Evolutionary conservation across 306 rosid genomes (phyloP), one percentile per base, ranked within the genome.

Genomic region (Quercus bicolor): DNA sequence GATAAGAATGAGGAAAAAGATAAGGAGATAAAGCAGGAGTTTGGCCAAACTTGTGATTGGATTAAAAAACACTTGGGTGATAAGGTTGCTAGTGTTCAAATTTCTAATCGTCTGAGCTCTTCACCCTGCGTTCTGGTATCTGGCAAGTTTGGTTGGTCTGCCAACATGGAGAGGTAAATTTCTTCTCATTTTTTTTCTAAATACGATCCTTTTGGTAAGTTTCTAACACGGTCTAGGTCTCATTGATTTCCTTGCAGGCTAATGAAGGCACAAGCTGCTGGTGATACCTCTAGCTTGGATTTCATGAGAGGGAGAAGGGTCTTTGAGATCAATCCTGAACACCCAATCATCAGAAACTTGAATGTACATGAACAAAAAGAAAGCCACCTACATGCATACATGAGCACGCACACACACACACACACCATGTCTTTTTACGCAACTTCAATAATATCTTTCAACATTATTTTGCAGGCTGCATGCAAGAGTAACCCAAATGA

Each of bases 71-170:
- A 79, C 74, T 86, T 96, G 88, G 98, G 96, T 20, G 98, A 91
- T 69, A 96, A 88, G 84, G 99, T 96, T 77, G 96, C 99, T 18
- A 89, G 84, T 78, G 99, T 96, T 76, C 97, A 93, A 78, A 91
- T 96, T 72, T 93, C 99, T 65, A 93, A 81, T 76, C 92, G 99
- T 74, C 89, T 96, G 69, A 91, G 92, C 87, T 89, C 98, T 53
- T 96, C 99, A 2, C 99, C 99, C 54, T 93, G 99, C 34, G 97
- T 96, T 79, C 91, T 96, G 80, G 99, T 83, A 34, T 87, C 99
- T 56, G 99, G 99, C 84, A 93, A 90, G 86, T 93, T 93, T 72
- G 99, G 99, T 79, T 96, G 99, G 99, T 96, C 98, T 74, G 99
- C 98, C 65, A 96, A 96, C 85, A 96, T 96, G 99, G 99, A 96